Evolutionary conservation across 2,329 filamentous ascomycete species (phyloP), one percentile per base, ranked within the genome.

Genomic region (Exserohilum turcica): DNA sequence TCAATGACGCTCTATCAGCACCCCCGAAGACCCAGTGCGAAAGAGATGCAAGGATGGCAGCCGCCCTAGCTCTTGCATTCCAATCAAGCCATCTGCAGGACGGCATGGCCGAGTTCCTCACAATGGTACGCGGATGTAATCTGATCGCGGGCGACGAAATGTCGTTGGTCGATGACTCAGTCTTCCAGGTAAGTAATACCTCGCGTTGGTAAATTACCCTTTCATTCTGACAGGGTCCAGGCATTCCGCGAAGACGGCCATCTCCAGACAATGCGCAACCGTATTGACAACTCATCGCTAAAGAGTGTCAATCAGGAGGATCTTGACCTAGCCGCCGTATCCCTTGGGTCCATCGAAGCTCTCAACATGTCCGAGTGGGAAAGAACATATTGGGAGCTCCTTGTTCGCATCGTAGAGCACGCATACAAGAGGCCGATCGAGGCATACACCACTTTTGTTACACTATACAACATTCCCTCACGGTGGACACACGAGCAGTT

Each of bases 401-500:
- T 75, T 8, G 40, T 65, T 3, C 57, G 49, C 16, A 68, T 67
- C 0, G 52, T 75, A 3, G 60, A 66, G 3, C 48, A 63, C 42
- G 70, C 68, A 2, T 74, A 73, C 51, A 56, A 66, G 13, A 48
- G 59, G 2, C 72, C 73, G 1, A 59, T 70, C 12, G 60, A 67
- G 60, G 72, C 74, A 2, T 80, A 79, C 48, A 71, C 73, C 18
- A 74, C 73, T 21, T 77, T 80, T 38, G 72, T 75, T n/a, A 48
- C 66, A 1, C 61, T 79, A 6, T 80, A 79, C 63, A 74, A 73
- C 49, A 53, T 65, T 3, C 75, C 78, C 31, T 76, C 76, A 21
- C 55, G 66, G 5, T 73, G 79, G 66, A 70, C 70, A 2, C 71
- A 77, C 40, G 68, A 71, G 2, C 63, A 74, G 15, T 80, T 82